phyloP scores from a whole-genome alignment of 768 basidiomycete species.

The Pulveroboletus sp. region DNA sequence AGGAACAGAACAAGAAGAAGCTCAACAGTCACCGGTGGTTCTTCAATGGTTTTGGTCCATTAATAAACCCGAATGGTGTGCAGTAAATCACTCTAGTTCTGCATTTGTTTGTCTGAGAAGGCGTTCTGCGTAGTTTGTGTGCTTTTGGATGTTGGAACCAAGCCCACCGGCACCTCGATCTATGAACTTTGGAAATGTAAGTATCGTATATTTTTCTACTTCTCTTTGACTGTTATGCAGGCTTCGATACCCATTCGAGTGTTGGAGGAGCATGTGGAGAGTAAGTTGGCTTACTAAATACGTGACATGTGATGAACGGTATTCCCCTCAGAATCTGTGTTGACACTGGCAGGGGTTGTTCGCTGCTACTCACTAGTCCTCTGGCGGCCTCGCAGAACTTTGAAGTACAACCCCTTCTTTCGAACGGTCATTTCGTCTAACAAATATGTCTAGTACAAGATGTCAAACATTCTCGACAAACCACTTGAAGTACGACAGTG shows the following conservation, averaged over 20 bases:
- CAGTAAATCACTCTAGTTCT: neutral
- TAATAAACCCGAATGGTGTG: conserved; percentile 79
- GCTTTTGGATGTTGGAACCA: conserved; percentile 93
- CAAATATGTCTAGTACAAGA: conserved; percentile 65
- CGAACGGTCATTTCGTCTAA: neutral
- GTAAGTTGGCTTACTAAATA: conserved; percentile 36
- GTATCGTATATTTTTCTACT: conserved; percentile 3
- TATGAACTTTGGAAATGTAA: conserved; percentile 95
- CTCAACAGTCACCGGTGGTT: conserved; percentile 96
- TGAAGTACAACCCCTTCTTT: conserved; percentile 45
- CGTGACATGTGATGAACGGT: neutral
- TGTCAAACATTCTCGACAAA: conserved; percentile 95
- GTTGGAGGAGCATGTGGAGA: conserved; percentile 98
- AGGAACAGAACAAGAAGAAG: conserved; percentile 97
- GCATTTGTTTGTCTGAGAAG: neutral
- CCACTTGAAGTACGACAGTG: conserved; percentile 72
- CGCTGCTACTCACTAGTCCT: conserved; percentile 68
- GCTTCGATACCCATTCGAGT: conserved; percentile 77
- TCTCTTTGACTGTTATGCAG: conserved; percentile 20
- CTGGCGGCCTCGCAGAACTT: conserved; percentile 95
- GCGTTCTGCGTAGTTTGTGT: conserved; percentile 62
- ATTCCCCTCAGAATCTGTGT: conserved; percentile 63
- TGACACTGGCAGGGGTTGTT: conserved; percentile 72
- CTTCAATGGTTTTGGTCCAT: conserved; percentile 92
- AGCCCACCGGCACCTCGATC: conserved; percentile 90